Percentiles rank a stretch among this genome's conserved stretches.
phyloP scores from a whole-genome alignment of 495 filamentous ascomycete genomes.

The Apiosordaria backusii region DNA sequence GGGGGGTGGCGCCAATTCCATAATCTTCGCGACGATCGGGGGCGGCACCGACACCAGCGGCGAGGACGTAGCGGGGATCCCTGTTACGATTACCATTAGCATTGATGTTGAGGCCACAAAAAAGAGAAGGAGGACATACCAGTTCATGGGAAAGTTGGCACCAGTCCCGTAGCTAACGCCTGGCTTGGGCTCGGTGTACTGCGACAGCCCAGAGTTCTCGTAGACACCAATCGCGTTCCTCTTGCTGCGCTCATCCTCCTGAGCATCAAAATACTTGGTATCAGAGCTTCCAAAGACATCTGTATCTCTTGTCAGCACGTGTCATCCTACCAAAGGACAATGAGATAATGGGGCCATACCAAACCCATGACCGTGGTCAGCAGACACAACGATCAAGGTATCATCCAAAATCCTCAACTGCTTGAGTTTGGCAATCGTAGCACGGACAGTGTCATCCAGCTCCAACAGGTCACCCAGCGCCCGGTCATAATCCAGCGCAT shows the following conservation, averaged over 20 bases:
- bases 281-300: slow-evolving; percentile 48
- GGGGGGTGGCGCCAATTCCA: slow-evolving; percentile 55
- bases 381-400: slow-evolving; percentile 67
- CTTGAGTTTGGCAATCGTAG: slow-evolving; percentile 60
- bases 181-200: slow-evolving; percentile 51
- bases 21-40: slow-evolving; percentile 68
- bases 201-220: slow-evolving; percentile 60
- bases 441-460: slow-evolving; percentile 68
- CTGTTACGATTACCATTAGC: slow-evolving; percentile 46
- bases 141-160: slow-evolving; percentile 66
- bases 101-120: slow-evolving; percentile 41
- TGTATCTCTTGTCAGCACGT: neutral
- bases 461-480: slow-evolving; percentile 72
- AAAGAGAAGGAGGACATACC: slow-evolving; percentile 70
- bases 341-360: slow-evolving; percentile 23
- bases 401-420: slow-evolving; percentile 55
- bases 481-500: slow-evolving; percentile 70
- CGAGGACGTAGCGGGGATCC: slow-evolving; percentile 72
- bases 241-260: slow-evolving; percentile 59
- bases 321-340: neutral
- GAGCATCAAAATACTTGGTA: slow-evolving; percentile 57
- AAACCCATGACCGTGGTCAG: slow-evolving; percentile 77
- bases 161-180: slow-evolving; percentile 57
- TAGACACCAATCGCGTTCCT: slow-evolving; percentile 66
- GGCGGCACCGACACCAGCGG: slow-evolving; percentile 58